Percentiles rank a stretch among this genome's conserved stretches.
phyloP scores from a whole-genome alignment of 768 basidiomycete species.

The Psilocybe subaeruginosa region DNA sequence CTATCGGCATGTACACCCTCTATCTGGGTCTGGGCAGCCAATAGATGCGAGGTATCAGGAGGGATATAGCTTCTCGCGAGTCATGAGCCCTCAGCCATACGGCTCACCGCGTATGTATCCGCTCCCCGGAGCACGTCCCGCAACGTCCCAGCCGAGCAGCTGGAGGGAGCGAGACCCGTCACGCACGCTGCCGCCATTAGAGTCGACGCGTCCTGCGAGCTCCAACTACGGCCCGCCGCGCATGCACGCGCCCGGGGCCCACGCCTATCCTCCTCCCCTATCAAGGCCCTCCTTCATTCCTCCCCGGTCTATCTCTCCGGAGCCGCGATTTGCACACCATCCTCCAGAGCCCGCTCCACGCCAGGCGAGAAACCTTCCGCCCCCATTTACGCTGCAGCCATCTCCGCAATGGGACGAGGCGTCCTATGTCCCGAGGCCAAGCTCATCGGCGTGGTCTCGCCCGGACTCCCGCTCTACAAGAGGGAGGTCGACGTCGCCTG shows the following conservation, averaged over 20 bases:
- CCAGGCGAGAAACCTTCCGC: slow-evolving; percentile 37
- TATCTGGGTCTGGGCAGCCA: slow-evolving; percentile 24
- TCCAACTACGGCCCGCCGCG: slow-evolving; percentile 16
- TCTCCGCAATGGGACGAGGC: slow-evolving; percentile 64
- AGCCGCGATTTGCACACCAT: slow-evolving; percentile 37
- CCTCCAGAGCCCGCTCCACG: slow-evolving; percentile 32
- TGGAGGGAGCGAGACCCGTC: slow-evolving; percentile 31
- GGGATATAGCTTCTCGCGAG: slow-evolving; percentile 16
- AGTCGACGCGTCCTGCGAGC: slow-evolving; percentile 26
- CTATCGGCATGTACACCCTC: slow-evolving; percentile 20
- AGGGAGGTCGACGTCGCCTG: slow-evolving; percentile 30
- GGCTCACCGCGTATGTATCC: slow-evolving; percentile 27
- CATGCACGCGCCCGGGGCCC: slow-evolving; percentile 17
- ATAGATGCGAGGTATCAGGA: slow-evolving; percentile 24
- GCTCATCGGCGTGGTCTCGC: slow-evolving; percentile 39
- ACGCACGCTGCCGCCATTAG: slow-evolving; percentile 34
- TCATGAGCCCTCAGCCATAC: slow-evolving; percentile 21
- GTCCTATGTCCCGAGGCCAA: slow-evolving; percentile 40
- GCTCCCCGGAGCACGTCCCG: slow-evolving; percentile 23
- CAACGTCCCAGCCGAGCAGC: slow-evolving; percentile 26
- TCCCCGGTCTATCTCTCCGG: slow-evolving; percentile 37
- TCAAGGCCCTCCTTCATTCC: slow-evolving; percentile 17
- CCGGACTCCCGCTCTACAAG: slow-evolving; percentile 31
- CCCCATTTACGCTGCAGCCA: slow-evolving; percentile 72
- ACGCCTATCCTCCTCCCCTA: slow-evolving; percentile 14